Evolutionary conservation across 1,284 basidiomycete species (phyloP), one percentile per base, ranked within the genome.

Genomic region (Moniliella sp.): DNA sequence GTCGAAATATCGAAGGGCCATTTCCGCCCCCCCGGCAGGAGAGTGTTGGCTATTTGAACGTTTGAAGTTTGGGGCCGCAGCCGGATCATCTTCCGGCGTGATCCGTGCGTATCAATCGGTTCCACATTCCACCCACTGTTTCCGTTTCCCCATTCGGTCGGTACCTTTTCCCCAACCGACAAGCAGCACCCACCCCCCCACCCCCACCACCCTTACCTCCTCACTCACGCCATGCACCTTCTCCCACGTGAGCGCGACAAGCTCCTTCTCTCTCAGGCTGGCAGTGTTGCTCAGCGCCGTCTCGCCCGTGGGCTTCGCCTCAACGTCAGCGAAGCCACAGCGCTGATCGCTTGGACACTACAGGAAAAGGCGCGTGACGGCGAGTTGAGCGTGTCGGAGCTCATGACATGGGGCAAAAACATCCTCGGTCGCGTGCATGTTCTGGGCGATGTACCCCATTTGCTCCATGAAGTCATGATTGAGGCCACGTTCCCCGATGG

Each of bases 361-460:
- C 88, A 94, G 39, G 91, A 94, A 61, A 72, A 74, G 30, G 88
- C 91, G 46, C 70, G 88, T n/a, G 86, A 94, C 76, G 88, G 86
- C 3, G 61, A 65, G n/a, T 70, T 83, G 50, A 73, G 72, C 0
- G 86, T 97, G 2, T 71, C 81, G 1, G 71, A 91, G 43, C 65
- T 99, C 13, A 93, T 93, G 86, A 51, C 57, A 36, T 43, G 46
- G 26, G 56, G 54, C 14, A 94, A 86, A 66, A 72, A 71, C 18
- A 62, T 99, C 35, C 69, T 99, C 5, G 88, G 88, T 1, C 67
- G 78, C 18, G 65, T 78, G 35, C 88, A 97, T 62, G 88, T 97
- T n/a, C 67, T 84, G 38, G 73, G 81, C 0, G 70, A 70, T 19
- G 63, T 65, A 1, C 48, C 64, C 1, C 42, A 50, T 18, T 40